Conservation (phyloP, 768 basidiomycete species). For the Boletellus emodensis region DNA sequence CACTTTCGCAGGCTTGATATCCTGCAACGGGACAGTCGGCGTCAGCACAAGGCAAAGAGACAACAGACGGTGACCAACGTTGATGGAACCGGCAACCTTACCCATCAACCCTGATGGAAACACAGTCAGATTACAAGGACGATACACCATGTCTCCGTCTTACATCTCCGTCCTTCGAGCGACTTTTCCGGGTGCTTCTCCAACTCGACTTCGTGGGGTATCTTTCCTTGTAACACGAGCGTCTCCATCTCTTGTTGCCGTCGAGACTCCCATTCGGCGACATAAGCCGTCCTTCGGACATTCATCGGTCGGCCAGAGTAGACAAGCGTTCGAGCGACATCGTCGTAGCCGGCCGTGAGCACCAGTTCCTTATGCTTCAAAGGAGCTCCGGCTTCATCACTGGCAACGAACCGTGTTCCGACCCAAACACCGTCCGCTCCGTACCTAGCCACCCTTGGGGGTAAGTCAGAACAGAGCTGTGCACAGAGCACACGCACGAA, state of each 20-base stretch:
- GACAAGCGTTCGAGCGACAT: conserved; percentile 64
- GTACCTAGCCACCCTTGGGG: conserved; percentile 42
- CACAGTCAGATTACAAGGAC: conserved; percentile 1
- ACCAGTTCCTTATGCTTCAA: conserved; percentile 67
- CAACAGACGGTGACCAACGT: conserved; percentile 35
- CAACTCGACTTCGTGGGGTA: conserved; percentile 76
- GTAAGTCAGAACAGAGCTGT: neutral
- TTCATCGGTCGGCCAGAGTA: conserved; percentile 79
- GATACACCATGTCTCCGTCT: conserved; percentile 18
- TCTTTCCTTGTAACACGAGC: conserved; percentile 57
- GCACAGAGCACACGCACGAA: conserved; percentile 38
- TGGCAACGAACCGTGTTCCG: conserved; percentile 82
- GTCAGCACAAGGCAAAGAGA: conserved; percentile 1
- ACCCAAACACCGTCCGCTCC: conserved; percentile 88
- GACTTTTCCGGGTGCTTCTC: conserved; percentile 64
- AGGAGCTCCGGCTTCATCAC: conserved; percentile 76
- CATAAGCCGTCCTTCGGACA: conserved; percentile 78
- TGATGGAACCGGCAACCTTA: conserved; percentile 68
- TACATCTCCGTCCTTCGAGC: conserved; percentile 56
- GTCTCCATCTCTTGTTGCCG: conserved; percentile 55
- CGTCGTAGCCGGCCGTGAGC: conserved; percentile 70
- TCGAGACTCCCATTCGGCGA: conserved; percentile 68
- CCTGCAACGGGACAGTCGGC: conserved; percentile 33
- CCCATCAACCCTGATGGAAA: conserved; percentile 65
- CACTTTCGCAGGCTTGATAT: conserved; percentile 79